A percentile compares a stretch with the other conserved stretches of the same genome.
Conservation (phyloP, 1,284 basidiomycete species). For the Papiliotrema fonsecae region DNA sequence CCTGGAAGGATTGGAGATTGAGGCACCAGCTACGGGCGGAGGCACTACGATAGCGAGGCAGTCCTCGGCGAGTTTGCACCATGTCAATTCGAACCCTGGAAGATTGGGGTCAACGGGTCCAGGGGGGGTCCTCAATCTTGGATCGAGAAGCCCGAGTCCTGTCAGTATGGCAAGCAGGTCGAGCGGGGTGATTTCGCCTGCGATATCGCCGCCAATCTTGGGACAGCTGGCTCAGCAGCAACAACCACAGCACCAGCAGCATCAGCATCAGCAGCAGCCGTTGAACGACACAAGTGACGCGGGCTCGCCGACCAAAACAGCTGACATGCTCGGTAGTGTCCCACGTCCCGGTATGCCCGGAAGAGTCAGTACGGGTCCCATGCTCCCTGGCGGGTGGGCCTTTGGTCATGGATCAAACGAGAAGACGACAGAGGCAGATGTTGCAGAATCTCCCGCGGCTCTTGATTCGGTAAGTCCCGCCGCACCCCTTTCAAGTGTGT, state of each 20-base stretch:
- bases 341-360: slow-evolving; percentile 27
- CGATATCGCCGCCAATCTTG: slow-evolving; percentile 29
- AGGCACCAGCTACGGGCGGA: slow-evolving; percentile 16
- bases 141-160: slow-evolving; percentile 28
- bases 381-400: slow-evolving; percentile 42
- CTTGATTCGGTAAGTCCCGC: slow-evolving; percentile 16
- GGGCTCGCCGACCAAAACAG: no score
- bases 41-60: slow-evolving; percentile 29
- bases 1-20: slow-evolving; percentile 38
- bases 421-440: background rate
- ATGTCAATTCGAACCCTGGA: slow-evolving; percentile 4
- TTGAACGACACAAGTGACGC: background rate
- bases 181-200: slow-evolving; percentile 18
- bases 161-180: slow-evolving; percentile 19
- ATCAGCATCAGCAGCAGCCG: background rate
- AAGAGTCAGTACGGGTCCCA: slow-evolving; percentile 34
- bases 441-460: background rate
- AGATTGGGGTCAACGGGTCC: slow-evolving; percentile 17
- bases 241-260: background rate
- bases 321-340: background rate
- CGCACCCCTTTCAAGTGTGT: background rate
- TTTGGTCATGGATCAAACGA: slow-evolving; percentile 12
- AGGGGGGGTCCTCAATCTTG: background rate
- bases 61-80: slow-evolving; percentile 21
- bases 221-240: slow-evolving; percentile 21